Percentiles rank a stretch among this genome's conserved stretches.
phyloP scores from a whole-genome alignment of 2,329 filamentous ascomycete genomes.

The Domatiomyces catenatus region DNA sequence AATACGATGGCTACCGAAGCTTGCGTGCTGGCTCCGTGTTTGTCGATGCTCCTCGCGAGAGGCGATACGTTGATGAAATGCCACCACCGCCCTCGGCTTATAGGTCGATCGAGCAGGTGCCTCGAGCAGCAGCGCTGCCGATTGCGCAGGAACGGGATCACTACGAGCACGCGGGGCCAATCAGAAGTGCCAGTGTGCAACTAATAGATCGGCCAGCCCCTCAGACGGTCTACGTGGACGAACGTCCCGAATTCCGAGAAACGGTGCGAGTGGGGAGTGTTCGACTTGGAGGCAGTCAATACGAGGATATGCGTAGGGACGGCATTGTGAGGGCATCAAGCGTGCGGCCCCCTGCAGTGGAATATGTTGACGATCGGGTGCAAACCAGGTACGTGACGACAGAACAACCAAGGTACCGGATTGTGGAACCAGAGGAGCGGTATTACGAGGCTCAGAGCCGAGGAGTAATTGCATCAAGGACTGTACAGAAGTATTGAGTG shows the following conservation, averaged over 20 bases:
- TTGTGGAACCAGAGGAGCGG: slow-evolving; percentile 12
- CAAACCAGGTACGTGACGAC: slow-evolving; percentile 11
- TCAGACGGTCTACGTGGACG: slow-evolving; percentile 40
- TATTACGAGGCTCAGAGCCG: slow-evolving; percentile 13
- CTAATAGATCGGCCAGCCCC: slow-evolving; percentile 27
- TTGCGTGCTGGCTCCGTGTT: slow-evolving; percentile 26
- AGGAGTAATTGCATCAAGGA: slow-evolving; percentile 9
- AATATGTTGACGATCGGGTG: slow-evolving; percentile 23
- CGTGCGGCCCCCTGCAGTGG: slow-evolving; percentile 28
- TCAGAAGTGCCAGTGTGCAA: slow-evolving; percentile 26
- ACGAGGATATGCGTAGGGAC: slow-evolving; percentile 26
- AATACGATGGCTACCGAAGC: slow-evolving; percentile 11
- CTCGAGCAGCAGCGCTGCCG: slow-evolving; percentile 16
- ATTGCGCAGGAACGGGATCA: slow-evolving; percentile 3
- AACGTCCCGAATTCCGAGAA: slow-evolving; percentile 45
- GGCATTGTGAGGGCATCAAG: slow-evolving; percentile 28
- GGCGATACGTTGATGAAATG: slow-evolving; percentile 31
- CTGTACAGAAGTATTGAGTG: slow-evolving; percentile 15
- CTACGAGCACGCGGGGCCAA: slow-evolving; percentile 21
- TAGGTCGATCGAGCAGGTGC: slow-evolving; percentile 26
- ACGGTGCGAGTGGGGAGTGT: slow-evolving; percentile 44
- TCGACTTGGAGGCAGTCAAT: slow-evolving; percentile 35
- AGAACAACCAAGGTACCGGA: slow-evolving; percentile 13
- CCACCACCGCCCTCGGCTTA: slow-evolving; percentile 28
- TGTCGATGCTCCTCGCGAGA: slow-evolving; percentile 26